Evolutionary conservation across 2,329 filamentous ascomycete genomes (phyloP).

Genomic region (Alternaria incomplexa): DNA sequence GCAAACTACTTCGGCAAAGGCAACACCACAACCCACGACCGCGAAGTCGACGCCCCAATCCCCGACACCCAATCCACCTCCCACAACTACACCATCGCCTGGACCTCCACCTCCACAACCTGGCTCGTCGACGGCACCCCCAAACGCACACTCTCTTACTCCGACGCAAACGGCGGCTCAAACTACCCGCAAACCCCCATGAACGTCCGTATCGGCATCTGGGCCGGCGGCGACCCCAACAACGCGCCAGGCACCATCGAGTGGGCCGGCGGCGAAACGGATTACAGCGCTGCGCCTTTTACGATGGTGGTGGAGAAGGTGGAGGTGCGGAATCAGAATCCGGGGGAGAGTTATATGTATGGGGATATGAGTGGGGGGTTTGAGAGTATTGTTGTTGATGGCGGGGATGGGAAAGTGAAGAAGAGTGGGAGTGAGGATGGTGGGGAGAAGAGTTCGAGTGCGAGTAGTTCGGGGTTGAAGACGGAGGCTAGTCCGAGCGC

Average conservation of each 20-base stretch:
- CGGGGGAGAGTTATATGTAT: slow-evolving; percentile 55
- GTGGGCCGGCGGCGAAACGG: slow-evolving; percentile 68
- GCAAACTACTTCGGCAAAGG: slow-evolving; percentile 7
- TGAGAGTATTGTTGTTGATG: slow-evolving; percentile 48
- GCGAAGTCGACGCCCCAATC: slow-evolving; percentile 65
- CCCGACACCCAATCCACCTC: slow-evolving; percentile 57
- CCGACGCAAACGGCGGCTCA: slow-evolving; percentile 58
- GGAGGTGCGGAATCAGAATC: slow-evolving; percentile 57
- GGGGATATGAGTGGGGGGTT: slow-evolving; percentile 53
- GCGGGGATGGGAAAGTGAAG: not conserved
- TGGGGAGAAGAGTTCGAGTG: not conserved
- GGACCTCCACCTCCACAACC: slow-evolving; percentile 68
- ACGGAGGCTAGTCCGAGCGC: not conserved
- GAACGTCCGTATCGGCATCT: slow-evolving; percentile 56
- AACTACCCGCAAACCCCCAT: slow-evolving; percentile 78
- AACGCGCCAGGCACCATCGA: slow-evolving; percentile 62
- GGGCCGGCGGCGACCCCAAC: slow-evolving; percentile 54
- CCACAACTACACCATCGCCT: slow-evolving; percentile 73
- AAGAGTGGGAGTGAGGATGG: not conserved
- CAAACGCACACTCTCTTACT: slow-evolving; percentile 65
- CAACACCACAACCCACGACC: slow-evolving; percentile 68
- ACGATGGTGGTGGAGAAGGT: slow-evolving; percentile 57
- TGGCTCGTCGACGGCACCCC: slow-evolving; percentile 72
- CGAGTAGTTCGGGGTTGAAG: not conserved
- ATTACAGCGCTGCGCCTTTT: slow-evolving; percentile 54